These are phyloP conservation scores for Syzygium jambos DNA, from an alignment of 345 rosid genomes.

Conservation along the genomic window DNA sequence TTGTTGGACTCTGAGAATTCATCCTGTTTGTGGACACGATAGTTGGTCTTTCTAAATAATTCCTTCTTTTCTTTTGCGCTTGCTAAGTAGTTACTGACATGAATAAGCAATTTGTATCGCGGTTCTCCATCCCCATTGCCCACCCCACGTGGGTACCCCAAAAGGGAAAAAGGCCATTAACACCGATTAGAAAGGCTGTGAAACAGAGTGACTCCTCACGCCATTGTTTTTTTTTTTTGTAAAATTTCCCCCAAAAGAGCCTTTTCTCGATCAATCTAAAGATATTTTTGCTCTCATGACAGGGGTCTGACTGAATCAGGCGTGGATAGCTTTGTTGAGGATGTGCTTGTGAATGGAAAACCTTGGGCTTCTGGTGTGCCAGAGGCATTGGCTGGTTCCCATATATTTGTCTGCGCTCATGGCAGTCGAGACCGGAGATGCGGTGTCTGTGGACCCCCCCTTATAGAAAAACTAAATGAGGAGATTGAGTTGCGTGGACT, in stretches of 20 bases:
- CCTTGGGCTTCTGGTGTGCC: constrained; percentile 63
- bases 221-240: background rate
- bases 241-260: background rate
- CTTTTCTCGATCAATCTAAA: background rate
- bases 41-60: background rate
- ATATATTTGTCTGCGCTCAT: constrained; percentile 89
- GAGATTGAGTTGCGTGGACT: constrained; percentile 62
- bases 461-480: constrained; percentile 59
- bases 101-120: background rate
- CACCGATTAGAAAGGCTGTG: background rate
- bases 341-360: constrained; percentile 74
- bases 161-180: background rate
- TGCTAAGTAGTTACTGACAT: background rate
- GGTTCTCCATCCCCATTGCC: background rate
- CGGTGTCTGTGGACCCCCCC: constrained; percentile 92
- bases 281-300: background rate
- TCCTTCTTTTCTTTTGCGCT: background rate
- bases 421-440: constrained; percentile 88
- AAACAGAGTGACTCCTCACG: background rate
- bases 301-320: constrained; percentile 64
- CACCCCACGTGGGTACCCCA: background rate
- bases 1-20: background rate
- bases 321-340: constrained; percentile 74
- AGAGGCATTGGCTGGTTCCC: constrained; percentile 54
- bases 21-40: background rate